phyloP scores from a whole-genome alignment of 2,329 filamentous ascomycete genomes.

The Biscogniauxia sp. region DNA sequence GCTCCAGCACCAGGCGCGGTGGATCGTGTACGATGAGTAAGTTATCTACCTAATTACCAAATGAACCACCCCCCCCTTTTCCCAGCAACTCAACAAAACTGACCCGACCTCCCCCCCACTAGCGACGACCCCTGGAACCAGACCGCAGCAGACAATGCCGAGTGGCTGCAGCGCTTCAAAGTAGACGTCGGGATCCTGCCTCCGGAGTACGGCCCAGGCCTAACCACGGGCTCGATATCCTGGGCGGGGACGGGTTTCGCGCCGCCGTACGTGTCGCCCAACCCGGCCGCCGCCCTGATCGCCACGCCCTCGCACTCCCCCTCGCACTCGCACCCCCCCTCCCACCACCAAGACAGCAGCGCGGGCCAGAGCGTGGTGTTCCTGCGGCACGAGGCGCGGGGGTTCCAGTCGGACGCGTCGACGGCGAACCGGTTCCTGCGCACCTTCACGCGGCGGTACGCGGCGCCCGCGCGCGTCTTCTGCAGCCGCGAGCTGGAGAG shows the following conservation, averaged over 20 bases:
- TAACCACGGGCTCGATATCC: slow-evolving; percentile 36
- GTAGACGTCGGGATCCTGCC: slow-evolving; percentile 52
- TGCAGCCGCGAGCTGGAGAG: slow-evolving; percentile 57
- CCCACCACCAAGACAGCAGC: slow-evolving; percentile 15
- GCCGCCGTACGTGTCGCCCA: slow-evolving; percentile 52
- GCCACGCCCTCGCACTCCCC: too few species aligned
- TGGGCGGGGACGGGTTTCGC: slow-evolving; percentile 56
- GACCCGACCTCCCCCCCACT: not conserved
- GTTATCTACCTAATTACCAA: too few species aligned
- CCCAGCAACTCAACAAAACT: not conserved
- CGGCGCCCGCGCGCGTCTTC: slow-evolving; percentile 51
- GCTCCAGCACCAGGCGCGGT: slow-evolving; percentile 61
- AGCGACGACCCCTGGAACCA: slow-evolving; percentile 65
- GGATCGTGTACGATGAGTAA: slow-evolving; percentile 62
- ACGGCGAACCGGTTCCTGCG: slow-evolving; percentile 50
- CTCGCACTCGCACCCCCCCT: slow-evolving; percentile 33
- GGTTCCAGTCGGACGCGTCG: slow-evolving; percentile 41
- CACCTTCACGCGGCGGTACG: slow-evolving; percentile 42
- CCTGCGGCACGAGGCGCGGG: slow-evolving; percentile 37
- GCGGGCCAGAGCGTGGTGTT: slow-evolving; percentile 32
- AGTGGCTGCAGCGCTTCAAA: slow-evolving; percentile 64
- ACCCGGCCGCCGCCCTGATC: slow-evolving; percentile 23
- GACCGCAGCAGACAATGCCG: slow-evolving; percentile 60
- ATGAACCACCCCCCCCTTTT: not conserved
- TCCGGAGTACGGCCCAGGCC: slow-evolving; percentile 48